phyloP scores from a whole-genome alignment of 257 asterid genomes.

The Fraxinus anomala region DNA sequence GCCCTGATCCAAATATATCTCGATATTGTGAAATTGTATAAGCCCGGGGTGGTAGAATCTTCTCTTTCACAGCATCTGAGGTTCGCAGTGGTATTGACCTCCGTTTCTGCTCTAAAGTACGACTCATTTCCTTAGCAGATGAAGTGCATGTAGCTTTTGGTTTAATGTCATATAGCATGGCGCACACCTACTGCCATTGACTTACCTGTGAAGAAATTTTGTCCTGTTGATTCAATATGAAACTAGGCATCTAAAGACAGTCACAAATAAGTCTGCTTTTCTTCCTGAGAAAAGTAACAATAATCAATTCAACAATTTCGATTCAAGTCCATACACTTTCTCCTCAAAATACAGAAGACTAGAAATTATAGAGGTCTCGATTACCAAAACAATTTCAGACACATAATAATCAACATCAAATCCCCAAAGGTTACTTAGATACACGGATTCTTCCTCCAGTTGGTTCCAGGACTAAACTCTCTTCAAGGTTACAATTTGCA shows the following conservation, averaged over 20 bases:
- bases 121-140: conserved; percentile 43
- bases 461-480: neutral
- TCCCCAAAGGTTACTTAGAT: neutral
- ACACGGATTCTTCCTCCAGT: neutral
- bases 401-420: neutral
- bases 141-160: conserved; percentile 31
- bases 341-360: neutral
- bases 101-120: conserved; percentile 32
- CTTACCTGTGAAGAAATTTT: conserved; percentile 20
- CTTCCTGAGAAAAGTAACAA: conserved; percentile 23
- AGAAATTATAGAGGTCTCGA: neutral
- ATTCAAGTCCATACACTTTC: neutral
- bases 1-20: conserved; percentile 33
- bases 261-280: conserved; percentile 23
- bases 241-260: conserved; percentile 17
- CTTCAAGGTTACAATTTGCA: neutral
- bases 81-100: conserved; percentile 29
- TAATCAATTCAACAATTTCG: conserved; percentile 6
- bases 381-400: neutral
- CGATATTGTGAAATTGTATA: conserved; percentile 30
- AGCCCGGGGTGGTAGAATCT: conserved; percentile 29
- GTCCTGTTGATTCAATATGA: conserved; percentile 8
- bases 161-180: conserved; percentile 35
- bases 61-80: conserved; percentile 34
- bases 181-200: conserved; percentile 28